phyloP scores from a whole-genome alignment of 2,329 filamentous ascomycete genomes.

The Juglanconis oblonga region DNA sequence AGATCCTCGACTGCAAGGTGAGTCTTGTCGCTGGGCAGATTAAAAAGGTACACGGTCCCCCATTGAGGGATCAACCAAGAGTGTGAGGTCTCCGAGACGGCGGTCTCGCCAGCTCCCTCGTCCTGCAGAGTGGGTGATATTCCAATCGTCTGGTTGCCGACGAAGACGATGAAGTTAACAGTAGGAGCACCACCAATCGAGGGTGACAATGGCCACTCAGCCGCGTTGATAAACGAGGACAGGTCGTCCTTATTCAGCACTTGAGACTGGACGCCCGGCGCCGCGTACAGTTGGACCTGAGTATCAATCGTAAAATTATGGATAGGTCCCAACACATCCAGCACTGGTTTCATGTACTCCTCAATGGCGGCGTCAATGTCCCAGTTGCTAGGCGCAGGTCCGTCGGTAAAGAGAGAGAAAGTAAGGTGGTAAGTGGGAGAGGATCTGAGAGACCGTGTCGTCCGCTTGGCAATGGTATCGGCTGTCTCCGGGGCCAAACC shows the following conservation, averaged over 20 bases:
- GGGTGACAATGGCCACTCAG: slow-evolving; percentile 93
- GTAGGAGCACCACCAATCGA: slow-evolving; percentile 92
- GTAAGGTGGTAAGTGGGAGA: slow-evolving; percentile 92
- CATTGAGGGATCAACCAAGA: slow-evolving; percentile 95
- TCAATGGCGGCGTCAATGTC: slow-evolving; percentile 80
- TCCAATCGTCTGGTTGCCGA: slow-evolving; percentile 72
- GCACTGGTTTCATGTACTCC: slow-evolving; percentile 76
- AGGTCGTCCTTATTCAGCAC: slow-evolving; percentile 81
- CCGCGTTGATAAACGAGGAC: slow-evolving; percentile 93
- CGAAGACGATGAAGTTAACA: slow-evolving; percentile 91
- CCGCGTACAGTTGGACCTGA: slow-evolving; percentile 92
- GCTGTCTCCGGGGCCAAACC: slow-evolving; percentile 48
- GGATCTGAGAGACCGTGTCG: slow-evolving; percentile 84
- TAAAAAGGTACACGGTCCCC: slow-evolving; percentile 69
- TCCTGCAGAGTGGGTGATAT: slow-evolving; percentile 22
- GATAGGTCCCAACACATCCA: slow-evolving; percentile 75
- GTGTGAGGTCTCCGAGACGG: slow-evolving; percentile 48
- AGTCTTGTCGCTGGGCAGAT: slow-evolving; percentile 37
- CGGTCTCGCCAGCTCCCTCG: slow-evolving; percentile 25
- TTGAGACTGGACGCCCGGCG: slow-evolving; percentile 58
- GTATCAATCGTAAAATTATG: slow-evolving; percentile 96
- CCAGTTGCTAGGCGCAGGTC: slow-evolving; percentile 78
- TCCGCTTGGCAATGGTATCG: slow-evolving; percentile 63
- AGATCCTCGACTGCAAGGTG: slow-evolving; percentile 65
- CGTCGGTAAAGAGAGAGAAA: slow-evolving; percentile 88